Conservation (phyloP, 805 yeast genomes). For the Saccharomyces eubayanus region DNA sequence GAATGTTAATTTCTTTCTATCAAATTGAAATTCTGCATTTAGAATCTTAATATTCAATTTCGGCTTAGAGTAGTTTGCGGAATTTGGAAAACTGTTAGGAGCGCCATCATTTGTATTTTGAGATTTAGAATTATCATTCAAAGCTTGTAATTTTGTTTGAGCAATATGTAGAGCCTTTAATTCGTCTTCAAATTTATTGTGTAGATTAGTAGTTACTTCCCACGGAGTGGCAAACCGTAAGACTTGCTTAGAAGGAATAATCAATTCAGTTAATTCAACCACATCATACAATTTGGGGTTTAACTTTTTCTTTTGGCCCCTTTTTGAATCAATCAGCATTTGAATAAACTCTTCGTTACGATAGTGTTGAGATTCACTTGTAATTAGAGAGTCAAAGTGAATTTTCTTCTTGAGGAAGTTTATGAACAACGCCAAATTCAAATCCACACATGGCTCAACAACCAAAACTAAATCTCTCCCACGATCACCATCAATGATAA, state of each 20-base stretch:
- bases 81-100: conserved; percentile 8
- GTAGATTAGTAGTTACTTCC: conserved; percentile 50
- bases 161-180: conserved; percentile 63
- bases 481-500: conserved; percentile 75
- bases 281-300: conserved; percentile 32
- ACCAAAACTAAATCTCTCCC: conserved; percentile 75
- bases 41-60: conserved; percentile 50
- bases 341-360: conserved; percentile 23
- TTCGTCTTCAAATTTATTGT: conserved; percentile 62
- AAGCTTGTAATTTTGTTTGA: conserved; percentile 40
- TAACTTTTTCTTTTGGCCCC: conserved; percentile 18
- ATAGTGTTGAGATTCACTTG: conserved; percentile 26
- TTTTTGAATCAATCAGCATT: conserved; percentile 20
- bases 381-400: conserved; percentile 37
- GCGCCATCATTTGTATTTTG: conserved; percentile 23
- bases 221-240: conserved; percentile 66
- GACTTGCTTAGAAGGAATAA: conserved; percentile 72
- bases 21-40: conserved; percentile 77
- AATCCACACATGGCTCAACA: conserved; percentile 52
- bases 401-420: conserved; percentile 68
- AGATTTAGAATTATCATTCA: conserved; percentile 12
- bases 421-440: conserved; percentile 60
- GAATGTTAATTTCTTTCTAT: conserved; percentile 66
- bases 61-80: conserved; percentile 8
- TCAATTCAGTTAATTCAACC: conserved; percentile 41